Base-by-base conservation (phyloP, 768 basidiomycete genomes). In the Russula olivacea region DNA sequence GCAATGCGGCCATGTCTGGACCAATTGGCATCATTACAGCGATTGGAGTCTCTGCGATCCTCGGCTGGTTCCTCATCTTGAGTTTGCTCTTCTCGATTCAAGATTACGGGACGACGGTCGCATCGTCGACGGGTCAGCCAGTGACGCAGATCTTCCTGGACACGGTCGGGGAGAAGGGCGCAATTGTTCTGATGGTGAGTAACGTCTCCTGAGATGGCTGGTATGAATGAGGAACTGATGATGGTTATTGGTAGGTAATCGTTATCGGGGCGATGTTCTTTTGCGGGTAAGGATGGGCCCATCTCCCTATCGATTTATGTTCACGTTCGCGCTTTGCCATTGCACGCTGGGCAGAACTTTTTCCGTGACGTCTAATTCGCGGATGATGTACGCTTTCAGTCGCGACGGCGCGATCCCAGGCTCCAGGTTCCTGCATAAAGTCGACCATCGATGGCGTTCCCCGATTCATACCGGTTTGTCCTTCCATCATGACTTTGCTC, bases 311-410 rank as follows among this genome's bases (percentile, higher is more conserved):
- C 5, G 8, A 12, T 47, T 7, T 17, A 11, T 47, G n/a, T 32
- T 53, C 14, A n/a, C 23, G 6, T 40, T 61, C 34, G 34, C 21
- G 28, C 25, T 23, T 34, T 52, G 4, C 23, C 9, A 8, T 53
- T 34, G 21, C 23, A 8, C 23, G 34, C 19, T 38, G 25, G 10
- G 6, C 59, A 86, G 86, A 15, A 87, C 85, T 0, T 91, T 91
- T 74, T 89, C 87, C 0, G 74, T 92, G 55, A 89, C 89, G 0
- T 85, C 84, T 0, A 92, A 91, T 70, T 87, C 85, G 4, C 79
- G 89, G 0, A 91, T 91, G 89, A 88, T 88, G 85, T 92, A 84
- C 70, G 86, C 88, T 0, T 91, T 90, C 69, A 80, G 87, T 4
- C 81, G 89, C 41, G 89, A 92, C 71, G 85, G 87, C 0, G 88